Evolutionary conservation across 345 rosid species (phyloP).

Genomic region (Gossypium australe): DNA sequence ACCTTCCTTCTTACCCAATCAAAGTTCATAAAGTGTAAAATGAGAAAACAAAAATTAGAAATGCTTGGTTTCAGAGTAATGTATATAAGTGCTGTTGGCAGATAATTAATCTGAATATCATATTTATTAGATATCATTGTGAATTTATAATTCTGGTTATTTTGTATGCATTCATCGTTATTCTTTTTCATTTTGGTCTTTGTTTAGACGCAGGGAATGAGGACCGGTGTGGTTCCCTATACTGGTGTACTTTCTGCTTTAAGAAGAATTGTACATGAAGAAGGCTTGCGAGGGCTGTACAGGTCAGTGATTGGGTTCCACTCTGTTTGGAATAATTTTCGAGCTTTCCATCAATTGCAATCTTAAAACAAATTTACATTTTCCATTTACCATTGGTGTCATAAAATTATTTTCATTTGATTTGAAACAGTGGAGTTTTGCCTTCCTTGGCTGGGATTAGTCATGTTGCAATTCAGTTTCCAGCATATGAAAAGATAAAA

Average conservation of each 20-base stretch:
- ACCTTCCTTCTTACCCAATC: neutral
- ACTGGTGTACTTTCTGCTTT: conserved; percentile 70
- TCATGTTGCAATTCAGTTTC: conserved; percentile 97
- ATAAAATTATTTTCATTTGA: conserved; percentile 7
- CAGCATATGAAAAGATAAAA: conserved; percentile 89
- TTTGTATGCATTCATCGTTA: neutral
- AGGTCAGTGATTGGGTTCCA: conserved; percentile 43
- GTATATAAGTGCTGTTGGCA: too few species aligned
- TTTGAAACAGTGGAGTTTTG: conserved; percentile 73
- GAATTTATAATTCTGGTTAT: neutral
- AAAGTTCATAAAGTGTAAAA: neutral
- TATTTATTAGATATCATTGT: neutral
- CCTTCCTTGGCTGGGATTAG: conserved; percentile 91
- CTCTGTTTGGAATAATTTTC: conserved; percentile 9
- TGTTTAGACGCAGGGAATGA: conserved; percentile 63
- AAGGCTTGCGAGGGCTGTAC: conserved; percentile 84
- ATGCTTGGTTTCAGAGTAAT: neutral
- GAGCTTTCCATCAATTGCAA: neutral
- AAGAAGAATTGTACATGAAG: conserved; percentile 69
- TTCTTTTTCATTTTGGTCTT: conserved; percentile 19
- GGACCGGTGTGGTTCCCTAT: conserved; percentile 74
- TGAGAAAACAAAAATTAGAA: neutral
- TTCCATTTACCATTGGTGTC: neutral
- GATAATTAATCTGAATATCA: neutral
- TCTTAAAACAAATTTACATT: neutral